A percentile compares a stretch with the other conserved stretches of the same genome.
These are phyloP conservation scores for Solioccasus polychromus DNA, from an alignment of 768 basidiomycete species.

Conservation along the genomic window DNA sequence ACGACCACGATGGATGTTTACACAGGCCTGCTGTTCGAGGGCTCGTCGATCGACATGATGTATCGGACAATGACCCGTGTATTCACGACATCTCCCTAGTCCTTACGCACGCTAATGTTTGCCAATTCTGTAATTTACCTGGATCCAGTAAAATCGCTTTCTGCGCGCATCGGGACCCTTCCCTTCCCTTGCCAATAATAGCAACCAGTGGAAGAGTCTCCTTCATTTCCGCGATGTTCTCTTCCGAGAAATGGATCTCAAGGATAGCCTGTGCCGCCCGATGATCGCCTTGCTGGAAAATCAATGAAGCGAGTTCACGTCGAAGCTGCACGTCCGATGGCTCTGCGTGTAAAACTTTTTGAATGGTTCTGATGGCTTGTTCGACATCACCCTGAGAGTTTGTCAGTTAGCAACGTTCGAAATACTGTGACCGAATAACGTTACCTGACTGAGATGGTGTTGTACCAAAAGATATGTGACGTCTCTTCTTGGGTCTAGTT, in stretches of 20 bases:
- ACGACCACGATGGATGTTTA: not conserved
- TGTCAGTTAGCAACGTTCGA: not conserved
- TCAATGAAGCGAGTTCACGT: conserved; percentile 52
- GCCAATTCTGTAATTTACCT: conserved; percentile 53
- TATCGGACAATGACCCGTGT: conserved; percentile 1
- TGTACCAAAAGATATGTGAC: conserved; percentile 70
- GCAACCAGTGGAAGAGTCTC: conserved; percentile 50
- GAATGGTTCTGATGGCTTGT: conserved; percentile 51
- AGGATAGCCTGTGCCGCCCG: conserved; percentile 48
- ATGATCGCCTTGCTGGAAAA: conserved; percentile 46
- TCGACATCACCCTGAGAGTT: conserved; percentile 43
- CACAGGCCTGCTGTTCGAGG: not conserved
- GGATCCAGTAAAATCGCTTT: conserved; percentile 57
- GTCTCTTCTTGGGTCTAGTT: conserved; percentile 67
- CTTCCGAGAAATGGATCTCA: conserved; percentile 25
- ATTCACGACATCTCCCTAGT: conserved; percentile 25
- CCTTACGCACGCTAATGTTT: conserved; percentile 55
- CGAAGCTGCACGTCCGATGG: conserved; percentile 51
- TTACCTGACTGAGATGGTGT: conserved; percentile 72
- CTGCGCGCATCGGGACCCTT: conserved; percentile 48
- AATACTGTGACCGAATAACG: conserved; percentile 6
- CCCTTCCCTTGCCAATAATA: conserved; percentile 37
- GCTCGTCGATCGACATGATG: not conserved
- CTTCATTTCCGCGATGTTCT: conserved; percentile 36
- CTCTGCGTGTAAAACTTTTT: conserved; percentile 55